These are phyloP conservation scores for Pichia sp. DNA, from an alignment of 1,139 yeast species.

Conservation along the genomic window DNA sequence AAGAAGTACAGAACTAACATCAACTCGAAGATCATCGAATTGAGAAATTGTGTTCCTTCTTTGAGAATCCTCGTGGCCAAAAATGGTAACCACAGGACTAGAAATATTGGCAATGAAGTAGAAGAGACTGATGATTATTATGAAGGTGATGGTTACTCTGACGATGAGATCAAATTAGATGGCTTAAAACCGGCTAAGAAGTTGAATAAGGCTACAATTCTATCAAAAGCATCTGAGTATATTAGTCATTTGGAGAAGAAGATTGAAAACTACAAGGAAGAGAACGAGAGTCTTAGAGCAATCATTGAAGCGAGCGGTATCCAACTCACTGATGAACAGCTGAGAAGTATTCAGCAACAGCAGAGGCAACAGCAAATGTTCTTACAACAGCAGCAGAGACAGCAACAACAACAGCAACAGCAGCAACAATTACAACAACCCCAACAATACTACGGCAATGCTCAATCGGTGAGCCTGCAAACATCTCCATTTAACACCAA, in stretches of 20 bases:
- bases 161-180: conserved; percentile 40
- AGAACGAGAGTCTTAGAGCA: conserved; percentile 35
- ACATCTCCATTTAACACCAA: conserved; percentile 14
- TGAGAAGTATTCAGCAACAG: conserved; percentile 1
- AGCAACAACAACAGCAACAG: conserved; percentile 7
- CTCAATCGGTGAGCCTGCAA: conserved; percentile 12
- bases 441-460: neutral
- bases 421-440: conserved; percentile 6
- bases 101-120: conserved; percentile 19
- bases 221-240: conserved; percentile 58
- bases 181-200: conserved; percentile 59
- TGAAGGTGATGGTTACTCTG: conserved; percentile 35
- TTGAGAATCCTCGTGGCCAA: conserved; percentile 37
- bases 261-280: conserved; percentile 35
- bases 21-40: conserved; percentile 62
- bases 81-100: conserved; percentile 27
- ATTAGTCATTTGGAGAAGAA: conserved; percentile 38
- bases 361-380: conserved; percentile 4
- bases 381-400: conserved; percentile 8
- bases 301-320: conserved; percentile 13
- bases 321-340: conserved; percentile 4
- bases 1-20: conserved; percentile 73
- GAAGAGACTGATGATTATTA: conserved; percentile 30
- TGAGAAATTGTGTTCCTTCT: conserved; percentile 71
- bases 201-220: conserved; percentile 53